Conservation (phyloP, 2,329 filamentous ascomycete genomes). For the Cladosporium sphaerospermum region DNA sequence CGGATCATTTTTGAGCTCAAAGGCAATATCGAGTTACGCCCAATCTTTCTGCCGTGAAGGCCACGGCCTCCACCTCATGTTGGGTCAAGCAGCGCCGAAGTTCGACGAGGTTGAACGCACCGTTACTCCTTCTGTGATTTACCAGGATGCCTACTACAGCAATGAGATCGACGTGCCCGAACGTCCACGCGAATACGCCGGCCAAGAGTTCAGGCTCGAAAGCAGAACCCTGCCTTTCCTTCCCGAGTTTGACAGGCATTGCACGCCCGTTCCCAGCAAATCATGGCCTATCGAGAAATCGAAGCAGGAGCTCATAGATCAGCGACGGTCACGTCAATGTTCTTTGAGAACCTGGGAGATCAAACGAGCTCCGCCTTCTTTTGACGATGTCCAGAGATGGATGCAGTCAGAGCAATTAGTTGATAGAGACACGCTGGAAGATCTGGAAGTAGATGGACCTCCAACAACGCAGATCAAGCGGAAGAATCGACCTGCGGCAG, state of each 20-base stretch:
- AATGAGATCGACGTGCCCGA: constrained; percentile 76
- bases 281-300: constrained; percentile 50
- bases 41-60: constrained; percentile 18
- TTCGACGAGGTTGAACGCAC: constrained; percentile 47
- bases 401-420: constrained; percentile 36
- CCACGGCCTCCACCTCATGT: constrained; percentile 28
- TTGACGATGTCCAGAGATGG: constrained; percentile 65
- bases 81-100: constrained; percentile 36
- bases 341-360: constrained; percentile 71
- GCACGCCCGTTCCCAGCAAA: constrained; percentile 50
- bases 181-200: constrained; percentile 74
- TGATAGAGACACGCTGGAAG: constrained; percentile 15
- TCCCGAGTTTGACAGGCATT: constrained; percentile 54
- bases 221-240: constrained; percentile 73
- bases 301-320: constrained; percentile 47
- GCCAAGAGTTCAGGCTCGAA: constrained; percentile 72
- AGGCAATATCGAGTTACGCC: constrained; percentile 16
- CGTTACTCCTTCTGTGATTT: constrained; percentile 63
- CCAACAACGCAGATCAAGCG: constrained; percentile 25
- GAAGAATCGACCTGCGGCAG: constrained; percentile 28
- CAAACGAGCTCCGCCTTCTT: constrained; percentile 61
- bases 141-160: constrained; percentile 81
- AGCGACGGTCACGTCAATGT: constrained; percentile 52
- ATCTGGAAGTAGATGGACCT: constrained; percentile 26
- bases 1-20: background rate